Evolutionary conservation across 768 basidiomycete genomes (phyloP).

Genomic region (Kwoniella shandongensis): DNA sequence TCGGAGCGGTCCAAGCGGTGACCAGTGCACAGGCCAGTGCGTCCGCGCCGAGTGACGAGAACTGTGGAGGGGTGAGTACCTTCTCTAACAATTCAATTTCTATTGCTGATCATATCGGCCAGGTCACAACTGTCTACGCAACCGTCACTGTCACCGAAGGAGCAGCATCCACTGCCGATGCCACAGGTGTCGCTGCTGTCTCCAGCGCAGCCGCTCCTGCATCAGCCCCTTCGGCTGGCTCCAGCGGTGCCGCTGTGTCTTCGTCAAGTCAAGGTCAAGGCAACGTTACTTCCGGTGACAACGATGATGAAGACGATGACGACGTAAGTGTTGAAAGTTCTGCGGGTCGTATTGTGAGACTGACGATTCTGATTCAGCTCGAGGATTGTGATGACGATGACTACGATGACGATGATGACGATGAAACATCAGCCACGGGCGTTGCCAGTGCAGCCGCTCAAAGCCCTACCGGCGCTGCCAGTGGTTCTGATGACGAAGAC

Average conservation of each 20-base stretch:
- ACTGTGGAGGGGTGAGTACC: conserved; percentile 31
- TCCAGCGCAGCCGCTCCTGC: neutral
- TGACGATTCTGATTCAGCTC: neutral
- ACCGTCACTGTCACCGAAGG: conserved; percentile 36
- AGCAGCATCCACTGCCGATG: conserved; percentile 1
- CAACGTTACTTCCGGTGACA: neutral
- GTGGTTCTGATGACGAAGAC: conserved; percentile 11
- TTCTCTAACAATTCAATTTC: neutral
- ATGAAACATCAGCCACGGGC: conserved; percentile 1
- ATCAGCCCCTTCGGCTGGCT: neutral
- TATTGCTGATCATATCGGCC: neutral
- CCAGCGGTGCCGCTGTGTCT: neutral
- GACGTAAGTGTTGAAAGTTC: too few relatives aligned
- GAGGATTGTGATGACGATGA: too few relatives aligned
- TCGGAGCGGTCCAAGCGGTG: conserved; percentile 12
- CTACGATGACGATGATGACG: too few relatives aligned
- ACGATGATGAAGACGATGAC: conserved; percentile 1
- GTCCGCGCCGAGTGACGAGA: conserved; percentile 9
- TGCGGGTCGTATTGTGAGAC: too few relatives aligned
- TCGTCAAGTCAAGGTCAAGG: neutral
- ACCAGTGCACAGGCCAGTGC: conserved; percentile 2
- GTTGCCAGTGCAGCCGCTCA: conserved; percentile 1
- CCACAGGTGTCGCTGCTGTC: conserved; percentile 10
- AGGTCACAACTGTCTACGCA: conserved; percentile 31
- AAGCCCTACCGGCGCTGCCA: conserved; percentile 7